Base-by-base conservation (phyloP, 371 early-diverging fungal species). In the Mucor indicus region DNA sequence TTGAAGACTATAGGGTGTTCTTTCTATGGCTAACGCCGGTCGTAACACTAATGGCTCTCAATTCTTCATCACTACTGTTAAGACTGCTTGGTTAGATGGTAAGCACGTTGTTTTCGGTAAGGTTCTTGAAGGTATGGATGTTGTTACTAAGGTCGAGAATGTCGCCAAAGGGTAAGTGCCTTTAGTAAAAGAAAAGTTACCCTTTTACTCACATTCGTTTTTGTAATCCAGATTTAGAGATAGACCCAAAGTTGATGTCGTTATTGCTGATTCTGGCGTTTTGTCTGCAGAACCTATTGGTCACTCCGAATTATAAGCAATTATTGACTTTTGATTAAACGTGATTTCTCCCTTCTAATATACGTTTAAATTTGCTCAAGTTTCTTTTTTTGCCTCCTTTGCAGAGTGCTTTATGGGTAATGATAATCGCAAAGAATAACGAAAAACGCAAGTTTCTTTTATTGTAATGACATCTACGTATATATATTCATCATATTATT, bases 1-100 rank as follows among this genome's bases (percentile, higher is more conserved):
- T 41, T 11, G 13, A 23, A 12, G 12, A 3, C 4, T 20, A 4
- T 53, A 68, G 69, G 94, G 94, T 30, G 74, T 91, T 30, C 75
- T 97, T 32, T 87, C 89, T 22, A 98, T 98, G 98, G 98, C 98
- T 47, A 98, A 98, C 62, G 77, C 91, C 48, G 98, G 96, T 38
- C 68, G 77, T 53, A 72, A 97, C 65, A 95, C 98, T 38, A 99
- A 99, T 65, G 98, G 98, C 19, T 93, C 95, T 45, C 99, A 99
- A 81, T 98, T 98, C 80, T 97, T 95, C 66, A 92, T 97, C 60
- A 93, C 93, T 20, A 89, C 92, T 36, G 83, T 81, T 48, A 65
- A 68, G 55, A 90, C 92, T 7, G 38, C 75, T 10, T 90, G 90
- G 87, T 74, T 93, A 47, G 87, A 94, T 71, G 86, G 84, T 39